Evolutionary conservation across 805 yeast genomes (phyloP).

Genomic region (Teunomyces atbi): DNA sequence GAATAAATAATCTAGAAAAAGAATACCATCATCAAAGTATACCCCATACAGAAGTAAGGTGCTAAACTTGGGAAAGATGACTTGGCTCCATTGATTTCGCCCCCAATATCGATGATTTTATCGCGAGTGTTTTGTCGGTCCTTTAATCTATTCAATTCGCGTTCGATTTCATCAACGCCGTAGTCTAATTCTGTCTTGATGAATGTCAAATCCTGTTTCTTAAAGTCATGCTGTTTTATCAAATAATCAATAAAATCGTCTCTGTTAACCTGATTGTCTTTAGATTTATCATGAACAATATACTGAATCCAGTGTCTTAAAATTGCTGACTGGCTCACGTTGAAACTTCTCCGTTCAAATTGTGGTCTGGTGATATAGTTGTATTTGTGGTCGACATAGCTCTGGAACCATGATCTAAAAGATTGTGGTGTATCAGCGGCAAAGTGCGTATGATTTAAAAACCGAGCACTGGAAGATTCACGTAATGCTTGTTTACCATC

Average conservation of each 20-base stretch:
- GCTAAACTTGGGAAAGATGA: background rate
- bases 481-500: background rate
- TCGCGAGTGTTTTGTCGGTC: constrained; percentile 12
- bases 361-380: background rate
- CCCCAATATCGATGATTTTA: constrained; percentile 27
- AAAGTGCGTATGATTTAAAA: background rate
- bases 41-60: background rate
- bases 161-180: constrained; percentile 38
- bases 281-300: constrained; percentile 10
- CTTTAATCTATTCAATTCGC: constrained; percentile 31
- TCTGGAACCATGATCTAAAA: constrained; percentile 22
- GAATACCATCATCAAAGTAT: background rate
- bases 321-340: constrained; percentile 18
- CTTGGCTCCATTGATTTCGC: constrained; percentile 17
- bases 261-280: constrained; percentile 18
- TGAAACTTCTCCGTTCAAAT: constrained; percentile 16
- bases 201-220: constrained; percentile 24
- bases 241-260: constrained; percentile 31
- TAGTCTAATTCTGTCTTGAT: constrained; percentile 30
- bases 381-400: constrained; percentile 16
- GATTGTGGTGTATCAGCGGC: background rate
- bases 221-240: constrained; percentile 28
- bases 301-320: constrained; percentile 25
- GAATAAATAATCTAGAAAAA: background rate
- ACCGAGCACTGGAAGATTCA: too few species aligned